Conservation (phyloP, 208 protist genomes). For the Leishmania mexicana region DNA sequence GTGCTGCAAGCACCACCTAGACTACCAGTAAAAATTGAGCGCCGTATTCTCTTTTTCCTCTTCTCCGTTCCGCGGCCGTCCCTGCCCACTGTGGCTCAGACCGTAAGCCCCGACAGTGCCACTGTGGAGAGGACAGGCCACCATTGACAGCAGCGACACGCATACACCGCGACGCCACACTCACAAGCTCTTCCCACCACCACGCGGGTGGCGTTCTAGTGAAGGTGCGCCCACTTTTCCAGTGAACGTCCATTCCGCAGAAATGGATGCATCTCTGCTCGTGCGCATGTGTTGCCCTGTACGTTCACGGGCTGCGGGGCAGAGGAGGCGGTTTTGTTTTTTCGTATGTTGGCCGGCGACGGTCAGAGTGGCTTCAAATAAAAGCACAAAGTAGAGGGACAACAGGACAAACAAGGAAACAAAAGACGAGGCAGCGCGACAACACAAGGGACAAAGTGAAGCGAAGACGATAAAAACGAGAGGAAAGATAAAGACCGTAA, state of each 20-base stretch:
- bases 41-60: too few relatives aligned
- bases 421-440: too few relatives aligned
- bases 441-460: too few relatives aligned
- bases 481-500: too few relatives aligned
- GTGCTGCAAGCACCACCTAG: not conserved
- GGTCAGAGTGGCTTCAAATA: not conserved
- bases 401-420: too few relatives aligned
- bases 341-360: not conserved
- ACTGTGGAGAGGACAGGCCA: not conserved
- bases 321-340: not conserved
- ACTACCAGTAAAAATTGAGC: not conserved
- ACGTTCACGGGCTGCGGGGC: not conserved
- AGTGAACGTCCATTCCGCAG: not conserved
- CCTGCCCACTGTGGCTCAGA: not conserved
- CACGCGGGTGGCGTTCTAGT: not conserved
- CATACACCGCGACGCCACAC: not conserved
- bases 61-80: not conserved
- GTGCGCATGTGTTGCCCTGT: not conserved
- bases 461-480: too few relatives aligned
- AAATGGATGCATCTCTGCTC: not conserved
- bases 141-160: not conserved
- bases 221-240: not conserved
- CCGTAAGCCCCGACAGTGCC: not conserved
- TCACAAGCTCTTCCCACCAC: not conserved
- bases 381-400: too few relatives aligned